Conservation (phyloP, 192 early-diverging fungal genomes). For the Umbelopsis ramanniana region DNA sequence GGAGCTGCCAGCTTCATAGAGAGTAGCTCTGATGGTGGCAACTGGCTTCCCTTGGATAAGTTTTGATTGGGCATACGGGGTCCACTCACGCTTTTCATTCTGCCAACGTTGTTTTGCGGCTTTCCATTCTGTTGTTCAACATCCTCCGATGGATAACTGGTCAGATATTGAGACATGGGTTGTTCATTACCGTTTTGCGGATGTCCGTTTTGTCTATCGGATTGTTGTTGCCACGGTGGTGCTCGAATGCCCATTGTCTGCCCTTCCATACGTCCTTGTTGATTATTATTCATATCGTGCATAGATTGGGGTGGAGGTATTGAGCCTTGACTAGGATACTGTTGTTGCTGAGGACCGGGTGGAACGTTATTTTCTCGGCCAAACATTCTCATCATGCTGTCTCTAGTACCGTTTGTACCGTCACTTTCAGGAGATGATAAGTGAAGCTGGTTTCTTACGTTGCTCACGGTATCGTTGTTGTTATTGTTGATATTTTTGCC, state of each 20-base stretch:
- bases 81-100: constrained; percentile 18
- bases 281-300: constrained; percentile 6
- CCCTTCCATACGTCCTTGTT: neutral
- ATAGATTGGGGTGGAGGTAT: neutral
- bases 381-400: constrained; percentile 20
- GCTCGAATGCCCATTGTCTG: constrained; percentile 25
- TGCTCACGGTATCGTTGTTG: neutral
- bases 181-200: neutral
- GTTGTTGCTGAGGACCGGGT: neutral
- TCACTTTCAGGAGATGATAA: neutral
- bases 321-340: neutral
- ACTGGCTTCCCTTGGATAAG: neutral
- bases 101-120: neutral
- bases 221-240: constrained; percentile 34
- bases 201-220: neutral
- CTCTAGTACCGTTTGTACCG: neutral
- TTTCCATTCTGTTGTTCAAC: neutral
- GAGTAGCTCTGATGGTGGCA: neutral
- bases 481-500: neutral
- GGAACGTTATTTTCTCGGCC: neutral
- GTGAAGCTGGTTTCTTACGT: neutral
- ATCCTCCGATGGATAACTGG: neutral
- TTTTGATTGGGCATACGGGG: constrained; percentile 7
- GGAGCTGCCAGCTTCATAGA: neutral
- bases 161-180: constrained; percentile 13